Conservation (phyloP, 1,284 basidiomycete species). For the Ustilago lituana region DNA sequence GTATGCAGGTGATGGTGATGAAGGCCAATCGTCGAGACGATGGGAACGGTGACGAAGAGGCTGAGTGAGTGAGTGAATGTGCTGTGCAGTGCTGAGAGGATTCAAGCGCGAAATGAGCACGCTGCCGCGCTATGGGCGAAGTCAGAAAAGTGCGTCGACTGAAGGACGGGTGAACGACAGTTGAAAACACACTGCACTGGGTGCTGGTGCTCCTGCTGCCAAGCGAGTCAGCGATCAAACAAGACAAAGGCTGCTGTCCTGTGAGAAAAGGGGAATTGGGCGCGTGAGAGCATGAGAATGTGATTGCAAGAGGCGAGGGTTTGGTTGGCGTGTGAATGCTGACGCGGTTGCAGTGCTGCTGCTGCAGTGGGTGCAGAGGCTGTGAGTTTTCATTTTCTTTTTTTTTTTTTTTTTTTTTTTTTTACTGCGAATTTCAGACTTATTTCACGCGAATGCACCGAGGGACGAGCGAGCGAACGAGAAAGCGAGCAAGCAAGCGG, state of each 20-base stretch:
- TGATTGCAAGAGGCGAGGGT: background rate
- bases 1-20: slow-evolving; percentile 1
- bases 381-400: background rate
- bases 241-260: background rate
- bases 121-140: no score
- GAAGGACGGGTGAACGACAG: no score
- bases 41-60: slow-evolving; percentile 1
- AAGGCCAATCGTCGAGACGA: background rate
- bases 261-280: background rate
- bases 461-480: no score
- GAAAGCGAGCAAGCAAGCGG: no score
- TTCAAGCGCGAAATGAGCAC: no score
- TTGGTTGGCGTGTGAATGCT: slow-evolving; percentile 1
- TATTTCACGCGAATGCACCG: no score
- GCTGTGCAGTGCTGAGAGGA: background rate
- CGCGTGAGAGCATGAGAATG: slow-evolving; percentile 1
- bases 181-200: no score
- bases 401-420: slow-evolving; percentile 1
- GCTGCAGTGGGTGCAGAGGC: no score
- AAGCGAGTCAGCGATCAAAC: background rate
- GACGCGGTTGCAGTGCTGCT: no score
- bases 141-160: slow-evolving; percentile 7
- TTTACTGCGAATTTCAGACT: no score
- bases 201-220: no score
- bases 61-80: background rate